phyloP scores from a whole-genome alignment of 192 early-diverging fungal genomes.

The Cladochytrium replicatum region DNA sequence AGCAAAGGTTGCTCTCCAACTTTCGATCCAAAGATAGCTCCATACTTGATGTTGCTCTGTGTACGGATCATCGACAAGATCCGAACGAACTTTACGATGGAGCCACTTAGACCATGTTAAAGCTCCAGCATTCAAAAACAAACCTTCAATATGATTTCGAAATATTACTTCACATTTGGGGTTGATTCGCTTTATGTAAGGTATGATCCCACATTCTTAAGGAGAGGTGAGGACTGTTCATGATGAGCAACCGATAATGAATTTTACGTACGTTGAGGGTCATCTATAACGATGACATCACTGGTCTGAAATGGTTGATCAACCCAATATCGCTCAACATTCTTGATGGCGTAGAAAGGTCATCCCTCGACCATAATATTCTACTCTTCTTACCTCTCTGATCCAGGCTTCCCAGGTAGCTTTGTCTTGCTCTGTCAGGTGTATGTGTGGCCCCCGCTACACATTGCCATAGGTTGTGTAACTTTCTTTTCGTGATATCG shows the following conservation, averaged over 20 bases:
- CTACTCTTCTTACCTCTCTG: constrained; percentile 4
- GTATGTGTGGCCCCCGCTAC: constrained; percentile 40
- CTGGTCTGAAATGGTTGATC: constrained; percentile 55
- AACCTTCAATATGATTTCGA: constrained; percentile 70
- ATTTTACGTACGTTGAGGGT: constrained; percentile 51
- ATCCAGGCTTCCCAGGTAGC: constrained; percentile 20
- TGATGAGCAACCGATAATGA: neutral
- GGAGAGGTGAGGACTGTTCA: constrained; percentile 2
- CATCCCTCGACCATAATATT: constrained; percentile 27
- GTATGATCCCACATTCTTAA: constrained; percentile 65
- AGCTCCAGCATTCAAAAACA: too few species aligned
- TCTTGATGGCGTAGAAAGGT: constrained; percentile 52
- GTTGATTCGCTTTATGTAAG: constrained; percentile 60
- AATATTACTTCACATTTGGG: constrained; percentile 62
- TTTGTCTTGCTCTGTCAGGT: constrained; percentile 58
- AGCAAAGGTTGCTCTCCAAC: constrained; percentile 62
- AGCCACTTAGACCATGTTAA: constrained; percentile 3
- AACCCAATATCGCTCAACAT: constrained; percentile 67
- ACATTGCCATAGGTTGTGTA: constrained; percentile 82
- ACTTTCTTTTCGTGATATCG: constrained; percentile 79
- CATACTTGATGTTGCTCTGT: constrained; percentile 56
- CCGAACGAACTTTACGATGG: constrained; percentile 43
- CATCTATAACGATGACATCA: constrained; percentile 82
- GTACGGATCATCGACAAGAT: constrained; percentile 59
- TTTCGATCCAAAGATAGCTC: constrained; percentile 68